phyloP scores from a whole-genome alignment of 192 early-diverging fungal species.

The Coemansia sp. region DNA sequence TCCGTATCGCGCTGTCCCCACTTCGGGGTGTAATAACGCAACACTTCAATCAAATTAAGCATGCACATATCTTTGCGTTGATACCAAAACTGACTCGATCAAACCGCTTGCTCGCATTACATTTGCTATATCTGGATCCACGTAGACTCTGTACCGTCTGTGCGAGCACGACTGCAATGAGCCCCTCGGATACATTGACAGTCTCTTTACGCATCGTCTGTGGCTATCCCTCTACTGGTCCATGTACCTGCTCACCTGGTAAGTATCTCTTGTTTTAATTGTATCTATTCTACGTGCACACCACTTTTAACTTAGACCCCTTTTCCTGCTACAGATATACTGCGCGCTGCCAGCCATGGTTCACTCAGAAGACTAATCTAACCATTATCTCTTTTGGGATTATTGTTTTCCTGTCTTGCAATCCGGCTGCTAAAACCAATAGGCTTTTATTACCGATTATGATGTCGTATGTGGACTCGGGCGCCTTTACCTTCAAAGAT shows the following conservation, averaged over 20 bases:
- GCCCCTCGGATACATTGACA: constrained; percentile 74
- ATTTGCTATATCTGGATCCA: background rate
- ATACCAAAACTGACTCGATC: background rate
- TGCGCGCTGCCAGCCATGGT: background rate
- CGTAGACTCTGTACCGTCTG: constrained; percentile 65
- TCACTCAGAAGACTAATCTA: background rate
- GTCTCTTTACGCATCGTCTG: constrained; percentile 67
- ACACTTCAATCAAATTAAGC: background rate
- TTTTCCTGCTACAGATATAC: background rate
- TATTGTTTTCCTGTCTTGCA: constrained; percentile 8
- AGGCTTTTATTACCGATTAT: constrained; percentile 73
- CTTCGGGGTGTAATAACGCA: background rate
- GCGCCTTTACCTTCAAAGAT: constrained; percentile 72
- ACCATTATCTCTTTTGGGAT: background rate
- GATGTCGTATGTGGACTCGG: constrained; percentile 83
- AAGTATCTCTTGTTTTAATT: background rate
- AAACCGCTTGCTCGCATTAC: background rate
- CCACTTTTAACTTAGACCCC: too few relatives aligned
- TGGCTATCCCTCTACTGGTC: constrained; percentile 92
- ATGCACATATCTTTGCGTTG: background rate
- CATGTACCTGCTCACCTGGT: constrained; percentile 85
- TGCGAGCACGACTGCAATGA: constrained; percentile 69
- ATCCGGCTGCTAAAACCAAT: constrained; percentile 36
- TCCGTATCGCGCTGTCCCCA: background rate
- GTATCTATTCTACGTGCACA: too few relatives aligned